Evolutionary conservation across 495 filamentous ascomycete genomes (phyloP).

Genomic region (Penicillium pancosmium): DNA sequence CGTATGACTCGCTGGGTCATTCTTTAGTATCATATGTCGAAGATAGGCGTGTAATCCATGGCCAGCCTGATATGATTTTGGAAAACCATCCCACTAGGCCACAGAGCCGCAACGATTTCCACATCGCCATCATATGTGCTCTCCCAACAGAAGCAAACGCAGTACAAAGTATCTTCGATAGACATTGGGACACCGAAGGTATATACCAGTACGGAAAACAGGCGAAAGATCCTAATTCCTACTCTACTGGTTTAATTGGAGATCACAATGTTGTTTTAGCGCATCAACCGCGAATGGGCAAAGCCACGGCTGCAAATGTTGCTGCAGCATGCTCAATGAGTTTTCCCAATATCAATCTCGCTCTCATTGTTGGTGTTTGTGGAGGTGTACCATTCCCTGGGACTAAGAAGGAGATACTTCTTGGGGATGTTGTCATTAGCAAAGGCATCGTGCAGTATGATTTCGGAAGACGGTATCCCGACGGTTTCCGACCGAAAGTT

Average conservation of each 20-base stretch:
- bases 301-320: neutral
- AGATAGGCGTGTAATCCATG: neutral
- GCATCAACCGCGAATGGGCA: neutral
- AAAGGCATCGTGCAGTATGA: neutral
- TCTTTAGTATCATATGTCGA: neutral
- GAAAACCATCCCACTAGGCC: neutral
- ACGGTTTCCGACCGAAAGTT: neutral
- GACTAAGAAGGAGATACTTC: neutral
- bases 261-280: neutral
- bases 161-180: neutral
- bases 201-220: neutral
- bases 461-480: neutral
- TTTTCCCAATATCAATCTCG: neutral
- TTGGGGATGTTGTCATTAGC: neutral
- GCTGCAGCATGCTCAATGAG: neutral
- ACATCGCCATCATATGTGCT: neutral
- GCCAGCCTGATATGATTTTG: neutral
- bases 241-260: neutral
- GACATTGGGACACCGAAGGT: neutral
- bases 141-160: neutral
- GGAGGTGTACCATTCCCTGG: neutral
- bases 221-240: neutral
- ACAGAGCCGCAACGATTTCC: neutral
- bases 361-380: neutral
- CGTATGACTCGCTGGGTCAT: too few relatives aligned